Evolutionary conservation across 2,329 filamentous ascomycete genomes (phyloP).

Genomic region (Aureobasidium zeae): DNA sequence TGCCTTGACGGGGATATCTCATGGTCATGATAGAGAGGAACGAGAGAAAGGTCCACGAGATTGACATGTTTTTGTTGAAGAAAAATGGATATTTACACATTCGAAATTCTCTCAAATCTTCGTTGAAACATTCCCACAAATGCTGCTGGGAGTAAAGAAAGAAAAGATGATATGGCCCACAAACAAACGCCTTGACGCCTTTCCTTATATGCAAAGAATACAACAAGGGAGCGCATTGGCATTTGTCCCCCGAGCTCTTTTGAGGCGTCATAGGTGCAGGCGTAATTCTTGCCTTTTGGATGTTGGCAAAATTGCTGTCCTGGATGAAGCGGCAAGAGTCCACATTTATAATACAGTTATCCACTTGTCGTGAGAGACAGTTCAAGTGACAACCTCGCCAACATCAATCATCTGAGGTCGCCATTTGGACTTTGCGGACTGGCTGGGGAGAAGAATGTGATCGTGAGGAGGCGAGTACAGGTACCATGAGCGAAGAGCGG

Average conservation of each 20-base stretch:
- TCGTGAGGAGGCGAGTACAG: conserved; percentile 68
- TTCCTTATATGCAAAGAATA: conserved; percentile 13
- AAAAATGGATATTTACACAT: conserved; percentile 13
- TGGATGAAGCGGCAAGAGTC: conserved; percentile 2
- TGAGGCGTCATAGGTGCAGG: not conserved
- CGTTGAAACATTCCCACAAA: not conserved
- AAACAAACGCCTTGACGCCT: conserved; percentile 9
- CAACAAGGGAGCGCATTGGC: conserved; percentile 1
- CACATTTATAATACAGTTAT: conserved; percentile 12
- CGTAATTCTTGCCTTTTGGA: conserved; percentile 1
- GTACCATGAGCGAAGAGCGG: conserved; percentile 89
- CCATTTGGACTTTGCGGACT: conserved; percentile 38
- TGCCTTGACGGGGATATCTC: too few relatives aligned
- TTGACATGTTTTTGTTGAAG: not conserved
- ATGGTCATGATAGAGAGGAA: too few relatives aligned
- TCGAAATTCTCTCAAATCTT: conserved; percentile 5
- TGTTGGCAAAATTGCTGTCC: not conserved
- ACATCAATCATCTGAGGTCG: conserved; percentile 48
- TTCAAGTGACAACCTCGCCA: conserved; percentile 45
- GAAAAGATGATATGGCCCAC: conserved; percentile 9
- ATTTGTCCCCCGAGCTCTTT: not conserved
- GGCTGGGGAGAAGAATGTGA: conserved; percentile 43
- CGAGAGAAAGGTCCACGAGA: not conserved
- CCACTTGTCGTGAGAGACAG: conserved; percentile 1
- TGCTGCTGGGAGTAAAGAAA: conserved; percentile 2